These are phyloP conservation scores for Ambrosia trifida DNA, from an alignment of 129 eudicot genomes.

Conservation along the genomic window DNA sequence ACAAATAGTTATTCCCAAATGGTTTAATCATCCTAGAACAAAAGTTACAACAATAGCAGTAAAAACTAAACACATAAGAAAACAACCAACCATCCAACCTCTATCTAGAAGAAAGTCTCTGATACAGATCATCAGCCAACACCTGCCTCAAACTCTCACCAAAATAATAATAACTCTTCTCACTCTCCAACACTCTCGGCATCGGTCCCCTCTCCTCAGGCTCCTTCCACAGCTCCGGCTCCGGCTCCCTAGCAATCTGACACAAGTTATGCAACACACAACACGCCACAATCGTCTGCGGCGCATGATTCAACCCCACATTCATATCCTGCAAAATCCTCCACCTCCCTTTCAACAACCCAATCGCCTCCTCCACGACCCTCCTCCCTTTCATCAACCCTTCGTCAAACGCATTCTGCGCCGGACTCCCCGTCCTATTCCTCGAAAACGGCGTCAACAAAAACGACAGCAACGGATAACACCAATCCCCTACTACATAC, in stretches of 20 bases:
- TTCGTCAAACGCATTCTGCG: conserved; percentile 82
- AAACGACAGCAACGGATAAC: conserved; percentile 86
- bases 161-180: conserved; percentile 70
- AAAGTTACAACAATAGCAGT: not conserved
- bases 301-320: conserved; percentile 86
- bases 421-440: conserved; percentile 69
- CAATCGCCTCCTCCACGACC: conserved; percentile 81
- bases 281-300: conserved; percentile 92
- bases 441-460: conserved; percentile 74
- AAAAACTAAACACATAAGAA: conserved; percentile 11
- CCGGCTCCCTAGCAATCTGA: conserved; percentile 98
- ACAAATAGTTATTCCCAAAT: not conserved
- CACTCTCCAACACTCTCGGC: conserved; percentile 77
- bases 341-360: conserved; percentile 93
- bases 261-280: conserved; percentile 96
- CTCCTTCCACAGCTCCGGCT: conserved; percentile 89
- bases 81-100: conserved; percentile 24
- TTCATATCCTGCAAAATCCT: conserved; percentile 89
- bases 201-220: conserved; percentile 73
- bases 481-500: conserved; percentile 88
- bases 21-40: not conserved
- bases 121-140: conserved; percentile 94
- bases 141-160: conserved; percentile 90
- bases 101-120: conserved; percentile 86
- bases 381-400: conserved; percentile 80